Conservation (phyloP, 2,329 filamentous ascomycete species). For the Tolypocladium guangdongense region DNA sequence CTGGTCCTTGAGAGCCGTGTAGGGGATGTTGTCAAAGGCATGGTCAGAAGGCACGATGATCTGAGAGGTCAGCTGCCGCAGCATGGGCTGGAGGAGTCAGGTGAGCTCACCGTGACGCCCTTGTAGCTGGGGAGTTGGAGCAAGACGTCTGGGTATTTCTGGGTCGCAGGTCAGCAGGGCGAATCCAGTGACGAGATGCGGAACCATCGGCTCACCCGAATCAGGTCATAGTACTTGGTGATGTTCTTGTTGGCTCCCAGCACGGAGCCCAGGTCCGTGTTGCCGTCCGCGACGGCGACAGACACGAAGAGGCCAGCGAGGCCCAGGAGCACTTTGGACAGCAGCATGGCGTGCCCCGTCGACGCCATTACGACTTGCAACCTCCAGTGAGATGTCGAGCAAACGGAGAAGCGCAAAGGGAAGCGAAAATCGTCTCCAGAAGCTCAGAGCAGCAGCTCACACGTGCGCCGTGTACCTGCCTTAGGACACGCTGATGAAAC, state of each 20-base stretch:
- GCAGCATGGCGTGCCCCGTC: conserved; percentile 6
- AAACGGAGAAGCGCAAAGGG: too few species aligned
- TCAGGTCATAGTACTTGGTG: conserved; percentile 30
- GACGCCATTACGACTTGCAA: background rate
- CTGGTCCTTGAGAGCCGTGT: conserved; percentile 36
- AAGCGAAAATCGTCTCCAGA: background rate
- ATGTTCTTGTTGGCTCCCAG: conserved; percentile 28
- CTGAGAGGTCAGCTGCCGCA: conserved; percentile 9
- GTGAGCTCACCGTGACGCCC: conserved; percentile 30
- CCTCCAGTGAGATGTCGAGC: too few species aligned
- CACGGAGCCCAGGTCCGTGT: conserved; percentile 26
- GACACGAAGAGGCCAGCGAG: conserved; percentile 11
- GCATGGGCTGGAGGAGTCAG: background rate
- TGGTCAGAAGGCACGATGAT: conserved; percentile 48
- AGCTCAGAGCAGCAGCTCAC: too few species aligned
- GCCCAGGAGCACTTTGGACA: conserved; percentile 8
- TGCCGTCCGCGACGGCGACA: conserved; percentile 9
- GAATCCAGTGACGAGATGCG: background rate
- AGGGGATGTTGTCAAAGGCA: conserved; percentile 44
- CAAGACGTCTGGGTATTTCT: conserved; percentile 36
- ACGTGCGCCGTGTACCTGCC: background rate
- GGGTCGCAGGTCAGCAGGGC: background rate
- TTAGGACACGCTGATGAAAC: background rate
- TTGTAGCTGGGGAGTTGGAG: conserved; percentile 30
- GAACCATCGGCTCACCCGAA: conserved; percentile 22